phyloP scores from a whole-genome alignment of 805 yeast genomes.

The Saccharomycopsis sp. region DNA sequence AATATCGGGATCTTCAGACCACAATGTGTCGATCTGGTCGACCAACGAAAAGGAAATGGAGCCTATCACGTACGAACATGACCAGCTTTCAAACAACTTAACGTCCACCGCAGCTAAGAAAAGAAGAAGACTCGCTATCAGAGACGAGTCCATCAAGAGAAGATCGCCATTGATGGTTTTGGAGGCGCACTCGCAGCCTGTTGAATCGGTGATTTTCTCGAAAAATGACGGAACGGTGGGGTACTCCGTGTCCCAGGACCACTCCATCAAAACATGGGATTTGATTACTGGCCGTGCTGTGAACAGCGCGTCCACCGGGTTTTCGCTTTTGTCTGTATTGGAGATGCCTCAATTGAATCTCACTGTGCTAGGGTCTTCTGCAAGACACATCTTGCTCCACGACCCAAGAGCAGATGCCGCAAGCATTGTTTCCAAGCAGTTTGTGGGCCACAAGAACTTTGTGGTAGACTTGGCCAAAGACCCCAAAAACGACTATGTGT shows the following conservation, averaged over 20 bases:
- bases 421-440: slow-evolving; percentile 59
- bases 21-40: slow-evolving; percentile 81
- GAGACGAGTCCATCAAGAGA: slow-evolving; percentile 69
- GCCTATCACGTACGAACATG: slow-evolving; percentile 38
- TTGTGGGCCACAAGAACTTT: slow-evolving; percentile 86
- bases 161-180: slow-evolving; percentile 75
- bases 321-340: slow-evolving; percentile 69
- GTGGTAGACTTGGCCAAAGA: slow-evolving; percentile 71
- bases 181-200: slow-evolving; percentile 73
- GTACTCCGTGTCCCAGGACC: slow-evolving; percentile 94
- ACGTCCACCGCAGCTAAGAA: slow-evolving; percentile 78
- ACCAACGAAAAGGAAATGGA: slow-evolving; percentile 80
- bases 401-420: slow-evolving; percentile 73
- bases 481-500: slow-evolving; percentile 74
- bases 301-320: slow-evolving; percentile 83
- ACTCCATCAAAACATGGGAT: slow-evolving; percentile 95
- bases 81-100: slow-evolving; percentile 40
- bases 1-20: slow-evolving; percentile 80
- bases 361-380: slow-evolving; percentile 91
- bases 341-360: slow-evolving; percentile 62
- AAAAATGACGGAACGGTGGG: slow-evolving; percentile 69
- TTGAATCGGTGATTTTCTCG: slow-evolving; percentile 77
- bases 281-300: slow-evolving; percentile 77
- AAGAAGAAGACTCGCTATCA: slow-evolving; percentile 74
- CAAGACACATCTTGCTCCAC: slow-evolving; percentile 91